These are phyloP conservation scores for Chalaropsis ovoidea DNA, from an alignment of 2,329 filamentous ascomycete genomes.

Conservation along the genomic window DNA sequence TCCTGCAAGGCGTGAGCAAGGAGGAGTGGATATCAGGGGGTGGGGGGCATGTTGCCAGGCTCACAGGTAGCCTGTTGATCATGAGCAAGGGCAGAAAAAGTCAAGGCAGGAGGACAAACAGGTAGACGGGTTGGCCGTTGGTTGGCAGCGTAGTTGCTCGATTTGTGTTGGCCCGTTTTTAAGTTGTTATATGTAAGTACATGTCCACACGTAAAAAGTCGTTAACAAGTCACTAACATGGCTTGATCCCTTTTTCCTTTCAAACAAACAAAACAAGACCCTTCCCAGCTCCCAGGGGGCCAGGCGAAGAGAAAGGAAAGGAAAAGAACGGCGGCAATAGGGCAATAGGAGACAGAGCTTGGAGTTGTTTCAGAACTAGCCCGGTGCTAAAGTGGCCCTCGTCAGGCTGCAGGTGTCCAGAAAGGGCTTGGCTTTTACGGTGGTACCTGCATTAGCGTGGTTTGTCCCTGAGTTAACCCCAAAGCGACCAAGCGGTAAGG, in stretches of 20 bases:
- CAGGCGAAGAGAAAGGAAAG: neutral
- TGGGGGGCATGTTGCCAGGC: too few species aligned
- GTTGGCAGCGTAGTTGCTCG: too few species aligned
- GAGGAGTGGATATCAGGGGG: too few species aligned
- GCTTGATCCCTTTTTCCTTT: neutral
- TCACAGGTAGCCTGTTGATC: too few species aligned
- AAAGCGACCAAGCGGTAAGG: conserved; percentile 6
- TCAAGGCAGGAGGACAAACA: too few species aligned
- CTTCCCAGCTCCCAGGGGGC: neutral
- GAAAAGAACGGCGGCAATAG: conserved; percentile 2
- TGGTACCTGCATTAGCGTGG: conserved; percentile 21
- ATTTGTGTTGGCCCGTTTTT: too few species aligned
- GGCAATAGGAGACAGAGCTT: neutral
- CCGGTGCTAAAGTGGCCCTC: conserved; percentile 13
- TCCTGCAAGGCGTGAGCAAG: too few species aligned
- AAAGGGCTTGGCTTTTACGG: conserved; percentile 11
- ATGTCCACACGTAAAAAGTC: neutral
- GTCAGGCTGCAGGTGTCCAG: conserved; percentile 20
- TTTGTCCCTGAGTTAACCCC: conserved; percentile 6
- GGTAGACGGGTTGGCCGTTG: too few species aligned
- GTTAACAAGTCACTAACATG: neutral
- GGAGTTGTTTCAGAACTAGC: conserved; percentile 21
- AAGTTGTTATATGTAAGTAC: neutral
- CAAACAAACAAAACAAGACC: neutral
- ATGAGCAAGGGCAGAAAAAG: too few species aligned